phyloP scores from a whole-genome alignment of 441 rosid genomes.

The Hura crepitans region DNA sequence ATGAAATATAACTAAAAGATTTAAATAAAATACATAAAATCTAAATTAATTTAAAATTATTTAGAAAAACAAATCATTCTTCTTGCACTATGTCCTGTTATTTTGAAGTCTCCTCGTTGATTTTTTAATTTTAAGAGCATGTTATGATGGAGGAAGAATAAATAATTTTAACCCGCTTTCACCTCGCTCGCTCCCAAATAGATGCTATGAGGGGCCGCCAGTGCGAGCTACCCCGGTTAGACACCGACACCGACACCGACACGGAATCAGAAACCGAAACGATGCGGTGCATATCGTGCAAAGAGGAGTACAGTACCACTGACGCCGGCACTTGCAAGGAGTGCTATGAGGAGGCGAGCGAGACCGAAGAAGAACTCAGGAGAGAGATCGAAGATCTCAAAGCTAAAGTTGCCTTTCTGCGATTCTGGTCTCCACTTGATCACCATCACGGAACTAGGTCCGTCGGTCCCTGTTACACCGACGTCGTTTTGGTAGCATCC shows the following conservation, averaged over 20 bases:
- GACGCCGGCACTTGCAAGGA: conserved; percentile 93
- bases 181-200: neutral
- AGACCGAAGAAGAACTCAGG: conserved; percentile 84
- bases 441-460: conserved; percentile 21
- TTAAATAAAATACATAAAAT: too few relatives aligned
- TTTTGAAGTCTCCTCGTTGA: too few relatives aligned
- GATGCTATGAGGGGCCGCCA: conserved; percentile 24
- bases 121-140: too few relatives aligned
- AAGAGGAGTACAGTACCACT: conserved; percentile 43
- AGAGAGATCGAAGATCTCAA: conserved; percentile 78
- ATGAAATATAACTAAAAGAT: too few relatives aligned
- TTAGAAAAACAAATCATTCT: too few relatives aligned
- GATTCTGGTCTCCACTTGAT: conserved; percentile 50
- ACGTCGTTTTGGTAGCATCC: conserved; percentile 61
- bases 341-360: conserved; percentile 83
- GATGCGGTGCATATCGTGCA: conserved; percentile 72
- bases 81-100: too few relatives aligned
- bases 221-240: conserved; percentile 8
- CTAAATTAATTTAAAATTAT: too few relatives aligned
- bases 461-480: conserved; percentile 45
- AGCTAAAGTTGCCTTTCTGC: conserved; percentile 61
- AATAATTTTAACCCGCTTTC: neutral
- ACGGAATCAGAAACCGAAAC: conserved; percentile 37
- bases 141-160: too few relatives aligned
- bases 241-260: conserved; percentile 35